A percentile compares a stretch with the other conserved stretches of the same genome.
These are phyloP conservation scores for Alternaria novae-zelandiae DNA, from an alignment of 2,329 filamentous ascomycete genomes.

Conservation along the genomic window DNA sequence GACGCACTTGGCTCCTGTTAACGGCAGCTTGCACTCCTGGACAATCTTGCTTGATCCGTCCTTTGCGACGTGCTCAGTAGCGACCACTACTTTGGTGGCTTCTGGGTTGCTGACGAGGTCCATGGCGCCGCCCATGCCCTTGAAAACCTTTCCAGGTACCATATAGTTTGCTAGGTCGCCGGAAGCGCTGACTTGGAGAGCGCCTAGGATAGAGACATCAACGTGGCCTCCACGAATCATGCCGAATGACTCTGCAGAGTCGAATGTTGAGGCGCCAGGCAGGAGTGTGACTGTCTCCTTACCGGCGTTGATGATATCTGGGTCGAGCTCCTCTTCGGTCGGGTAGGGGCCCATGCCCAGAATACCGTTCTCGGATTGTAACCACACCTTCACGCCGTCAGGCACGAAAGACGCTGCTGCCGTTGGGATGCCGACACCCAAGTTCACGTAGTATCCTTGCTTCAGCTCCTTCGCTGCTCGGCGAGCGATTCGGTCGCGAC, in stretches of 20 bases:
- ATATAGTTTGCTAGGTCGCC: conserved; percentile 93
- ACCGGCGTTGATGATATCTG: conserved; percentile 89
- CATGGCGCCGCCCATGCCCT: conserved; percentile 92
- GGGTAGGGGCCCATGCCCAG: conserved; percentile 55
- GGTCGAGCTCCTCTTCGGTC: conserved; percentile 73
- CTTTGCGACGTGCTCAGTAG: conserved; percentile 94
- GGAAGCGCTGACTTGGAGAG: conserved; percentile 82
- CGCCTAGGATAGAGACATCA: conserved; percentile 86
- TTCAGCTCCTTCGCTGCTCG: conserved; percentile 90
- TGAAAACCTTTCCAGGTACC: conserved; percentile 83
- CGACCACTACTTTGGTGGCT: conserved; percentile 85
- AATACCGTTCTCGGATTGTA: conserved; percentile 64
- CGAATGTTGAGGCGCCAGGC: conserved; percentile 80
- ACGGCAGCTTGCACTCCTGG: conserved; percentile 61
- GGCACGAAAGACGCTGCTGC: conserved; percentile 80
- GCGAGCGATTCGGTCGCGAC: conserved; percentile 78
- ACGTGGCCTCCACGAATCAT: conserved; percentile 91
- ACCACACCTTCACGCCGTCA: conserved; percentile 60
- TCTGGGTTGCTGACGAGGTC: conserved; percentile 85
- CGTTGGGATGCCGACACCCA: conserved; percentile 94
- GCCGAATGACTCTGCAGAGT: conserved; percentile 86
- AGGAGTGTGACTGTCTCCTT: conserved; percentile 91
- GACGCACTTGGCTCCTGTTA: conserved; percentile 47
- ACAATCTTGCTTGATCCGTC: conserved; percentile 91
- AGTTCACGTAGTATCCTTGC: conserved; percentile 92